Evolutionary conservation across 345 rosid genomes (phyloP).

Genomic region (Lagerstroemia speciosa): DNA sequence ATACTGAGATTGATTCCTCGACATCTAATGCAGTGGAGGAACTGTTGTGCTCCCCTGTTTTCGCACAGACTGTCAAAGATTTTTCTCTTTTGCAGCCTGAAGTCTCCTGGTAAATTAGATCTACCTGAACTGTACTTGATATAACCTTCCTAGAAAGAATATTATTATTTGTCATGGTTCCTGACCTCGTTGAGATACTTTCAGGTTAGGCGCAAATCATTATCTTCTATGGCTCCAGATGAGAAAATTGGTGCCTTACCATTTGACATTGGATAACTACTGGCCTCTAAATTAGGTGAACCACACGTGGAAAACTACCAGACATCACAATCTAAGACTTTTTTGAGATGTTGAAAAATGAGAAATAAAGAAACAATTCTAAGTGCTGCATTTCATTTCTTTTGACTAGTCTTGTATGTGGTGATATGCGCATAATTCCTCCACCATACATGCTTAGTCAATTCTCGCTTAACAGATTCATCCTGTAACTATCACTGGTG

Average conservation of each 20-base stretch:
- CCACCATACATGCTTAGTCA: constrained; percentile 14
- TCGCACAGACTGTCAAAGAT: too few species aligned
- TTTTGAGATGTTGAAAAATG: constrained; percentile 11
- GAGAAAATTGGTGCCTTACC: constrained; percentile 29
- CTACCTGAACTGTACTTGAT: neutral
- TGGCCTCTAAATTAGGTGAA: constrained; percentile 47
- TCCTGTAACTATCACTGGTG: neutral
- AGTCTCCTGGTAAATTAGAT: neutral
- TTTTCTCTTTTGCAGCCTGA: too few species aligned
- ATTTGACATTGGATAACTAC: constrained; percentile 40
- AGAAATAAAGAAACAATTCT: neutral
- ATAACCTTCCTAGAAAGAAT: too few species aligned
- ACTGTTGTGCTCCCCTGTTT: too few species aligned
- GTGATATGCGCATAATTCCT: constrained; percentile 1
- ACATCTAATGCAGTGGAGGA: too few species aligned
- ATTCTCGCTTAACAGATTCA: constrained; percentile 13
- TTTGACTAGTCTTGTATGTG: constrained; percentile 20
- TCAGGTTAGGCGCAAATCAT: constrained; percentile 44
- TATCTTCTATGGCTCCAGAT: constrained; percentile 13
- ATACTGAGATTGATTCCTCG: neutral
- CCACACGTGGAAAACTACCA: constrained; percentile 69
- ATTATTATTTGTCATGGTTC: neutral
- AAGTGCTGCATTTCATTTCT: neutral
- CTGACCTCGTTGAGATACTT: constrained; percentile 11
- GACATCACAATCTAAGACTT: constrained; percentile 37